Evolutionary conservation across 345 rosid genomes (phyloP), one percentile per base, ranked within the genome.

Genomic region (Arabidopsis arenosa): DNA sequence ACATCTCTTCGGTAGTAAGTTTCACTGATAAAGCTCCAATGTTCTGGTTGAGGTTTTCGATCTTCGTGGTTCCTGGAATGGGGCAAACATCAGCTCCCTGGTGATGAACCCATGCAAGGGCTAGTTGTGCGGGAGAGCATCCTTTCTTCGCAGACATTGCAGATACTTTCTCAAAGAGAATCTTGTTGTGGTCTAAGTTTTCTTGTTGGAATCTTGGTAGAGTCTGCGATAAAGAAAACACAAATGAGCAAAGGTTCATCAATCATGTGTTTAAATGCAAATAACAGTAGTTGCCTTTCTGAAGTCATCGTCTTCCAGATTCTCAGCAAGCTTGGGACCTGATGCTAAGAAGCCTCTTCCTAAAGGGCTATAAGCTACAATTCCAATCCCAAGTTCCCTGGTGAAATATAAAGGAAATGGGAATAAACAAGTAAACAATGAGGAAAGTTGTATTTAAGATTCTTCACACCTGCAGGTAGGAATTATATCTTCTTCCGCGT

Each of bases 361-460:
- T 1, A 90, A 66, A 56, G 91, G 90, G 76, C 96, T 84, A 75
- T 88, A 90, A 0, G 89, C 86, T 40, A 88, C 96, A 72, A 90
- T 85, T 12, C 93, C 89, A 8, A 88, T 90, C 45, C 93, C 93
- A 56, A 88, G 91, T 71, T 90, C 90, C 79, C 93, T 85, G 62
- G 40, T 39, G 23, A 80, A 51, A 17, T 0, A 36, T 36, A 44
- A 4, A 33, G 37, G 12, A 33, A 28, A n/a, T 15, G 14, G 2
- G 26, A 23, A 23, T 23, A 23, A 23, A 23, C 26, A 23, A 1
- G 26, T 23, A 23, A 23, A 23, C 26, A 23, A 23, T 1, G 2
- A 23, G 2, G 26, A 23, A 23, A 23, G 26, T 23, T 23, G 2
- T 23, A 2, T 23, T 23, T 23, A 23, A 1, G 26, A 23, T 23